phyloP scores from a whole-genome alignment of 495 filamentous ascomycete genomes.

The Hypoxylon lenormandii region DNA sequence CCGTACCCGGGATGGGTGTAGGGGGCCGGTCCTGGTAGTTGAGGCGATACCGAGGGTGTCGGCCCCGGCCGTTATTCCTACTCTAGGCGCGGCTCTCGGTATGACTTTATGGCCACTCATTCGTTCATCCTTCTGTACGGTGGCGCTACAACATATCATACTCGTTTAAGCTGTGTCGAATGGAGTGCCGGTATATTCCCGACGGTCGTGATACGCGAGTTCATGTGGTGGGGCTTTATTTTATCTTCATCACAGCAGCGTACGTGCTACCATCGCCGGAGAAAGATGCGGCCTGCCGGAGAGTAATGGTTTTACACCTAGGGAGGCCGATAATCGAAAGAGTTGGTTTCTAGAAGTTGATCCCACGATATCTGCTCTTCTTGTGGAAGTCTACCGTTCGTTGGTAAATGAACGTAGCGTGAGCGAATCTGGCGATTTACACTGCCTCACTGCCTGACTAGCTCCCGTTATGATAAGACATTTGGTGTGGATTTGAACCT shows the following conservation, averaged over 20 bases:
- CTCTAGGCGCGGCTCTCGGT: too few species aligned
- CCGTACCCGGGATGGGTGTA: too few species aligned
- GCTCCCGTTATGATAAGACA: background rate
- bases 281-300: background rate
- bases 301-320: background rate
- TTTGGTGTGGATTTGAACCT: background rate
- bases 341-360: background rate
- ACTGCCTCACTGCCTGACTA: too few species aligned
- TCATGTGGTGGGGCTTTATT: background rate
- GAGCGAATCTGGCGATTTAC: too few species aligned
- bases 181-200: constrained; percentile 2
- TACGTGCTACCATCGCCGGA: background rate
- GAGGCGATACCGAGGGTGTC: too few species aligned
- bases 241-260: background rate
- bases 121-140: too few species aligned
- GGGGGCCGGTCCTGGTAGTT: too few species aligned
- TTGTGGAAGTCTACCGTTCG: background rate
- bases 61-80: too few species aligned
- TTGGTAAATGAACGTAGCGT: too few species aligned
- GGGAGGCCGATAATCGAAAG: background rate
- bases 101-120: too few species aligned
- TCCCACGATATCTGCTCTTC: background rate
- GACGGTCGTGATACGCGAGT: background rate
- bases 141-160: too few species aligned
- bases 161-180: constrained; percentile 1